Conservation (phyloP, 768 basidiomycete species). For the Termitomyces sp. region DNA sequence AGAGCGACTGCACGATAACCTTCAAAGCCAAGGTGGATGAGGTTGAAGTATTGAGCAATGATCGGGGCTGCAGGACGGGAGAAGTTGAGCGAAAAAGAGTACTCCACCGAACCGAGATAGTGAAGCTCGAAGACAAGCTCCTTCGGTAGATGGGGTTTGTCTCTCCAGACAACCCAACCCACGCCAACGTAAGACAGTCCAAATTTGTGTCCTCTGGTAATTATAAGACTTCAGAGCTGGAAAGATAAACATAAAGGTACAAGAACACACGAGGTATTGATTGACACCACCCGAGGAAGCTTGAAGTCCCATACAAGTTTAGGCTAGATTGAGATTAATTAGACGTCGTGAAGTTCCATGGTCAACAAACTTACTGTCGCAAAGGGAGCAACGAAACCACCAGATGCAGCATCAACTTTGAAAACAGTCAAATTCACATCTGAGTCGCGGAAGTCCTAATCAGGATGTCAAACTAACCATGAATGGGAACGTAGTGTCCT, state of each 20-base stretch:
- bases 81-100: constrained; percentile 70
- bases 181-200: constrained; percentile 54
- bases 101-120: constrained; percentile 59
- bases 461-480: constrained; percentile 53
- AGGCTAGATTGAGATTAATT: constrained; percentile 32
- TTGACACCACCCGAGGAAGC: constrained; percentile 56
- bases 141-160: constrained; percentile 61
- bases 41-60: constrained; percentile 62
- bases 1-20: constrained; percentile 49
- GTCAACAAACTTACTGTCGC: constrained; percentile 28
- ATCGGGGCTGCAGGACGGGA: constrained; percentile 62
- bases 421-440: constrained; percentile 33
- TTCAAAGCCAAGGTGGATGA: constrained; percentile 56
- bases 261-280: constrained; percentile 47
- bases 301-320: constrained; percentile 63
- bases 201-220: constrained; percentile 58
- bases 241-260: background rate
- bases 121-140: constrained; percentile 71
- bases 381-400: constrained; percentile 68
- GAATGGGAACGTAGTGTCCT: constrained; percentile 60
- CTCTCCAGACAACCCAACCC: constrained; percentile 71
- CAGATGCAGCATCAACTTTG: constrained; percentile 60
- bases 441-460: too few relatives aligned
- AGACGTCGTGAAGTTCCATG: constrained; percentile 23
- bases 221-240: background rate